Evolutionary conservation across 768 basidiomycete species (phyloP).

Genomic region (Rhizopogon rudus): DNA sequence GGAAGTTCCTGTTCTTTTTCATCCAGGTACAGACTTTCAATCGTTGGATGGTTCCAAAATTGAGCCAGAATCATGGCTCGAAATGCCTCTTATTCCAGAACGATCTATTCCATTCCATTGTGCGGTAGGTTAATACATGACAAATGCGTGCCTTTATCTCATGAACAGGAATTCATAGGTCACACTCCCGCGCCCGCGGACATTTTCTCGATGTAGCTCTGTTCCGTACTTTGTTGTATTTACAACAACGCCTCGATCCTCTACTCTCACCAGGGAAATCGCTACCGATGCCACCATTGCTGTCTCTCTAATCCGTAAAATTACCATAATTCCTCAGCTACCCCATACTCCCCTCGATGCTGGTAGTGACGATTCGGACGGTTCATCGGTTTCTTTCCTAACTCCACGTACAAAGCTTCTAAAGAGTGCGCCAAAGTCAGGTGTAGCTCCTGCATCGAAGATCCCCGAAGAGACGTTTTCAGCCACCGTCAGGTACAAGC

Average conservation of each 20-base stretch:
- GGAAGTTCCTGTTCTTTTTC: conserved; percentile 59
- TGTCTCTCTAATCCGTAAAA: conserved; percentile 59
- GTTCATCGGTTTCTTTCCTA: conserved; percentile 5
- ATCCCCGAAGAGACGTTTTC: conserved; percentile 5
- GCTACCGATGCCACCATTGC: conserved; percentile 66
- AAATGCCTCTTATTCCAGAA: conserved; percentile 61
- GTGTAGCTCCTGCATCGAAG: conserved; percentile 7
- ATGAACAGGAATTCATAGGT: conserved; percentile 34
- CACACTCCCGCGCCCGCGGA: conserved; percentile 56
- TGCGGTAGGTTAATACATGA: conserved; percentile 43
- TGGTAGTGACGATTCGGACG: conserved; percentile 43
- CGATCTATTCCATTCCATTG: conserved; percentile 60
- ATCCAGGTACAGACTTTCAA: conserved; percentile 56
- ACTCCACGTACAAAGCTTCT: conserved; percentile 19
- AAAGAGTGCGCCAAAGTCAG: conserved; percentile 25
- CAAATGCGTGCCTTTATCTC: neutral
- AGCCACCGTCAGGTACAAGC: conserved; percentile 13
- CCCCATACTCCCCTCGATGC: conserved; percentile 34
- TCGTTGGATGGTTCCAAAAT: conserved; percentile 44
- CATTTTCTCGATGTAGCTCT: conserved; percentile 56
- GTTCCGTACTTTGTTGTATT: conserved; percentile 74
- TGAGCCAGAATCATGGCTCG: conserved; percentile 56
- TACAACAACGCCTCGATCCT: conserved; percentile 55
- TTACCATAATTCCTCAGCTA: conserved; percentile 43
- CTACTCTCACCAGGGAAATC: conserved; percentile 54